Evolutionary conservation across 2,329 filamentous ascomycete species (phyloP).

Genomic region (Penicillium sp.): DNA sequence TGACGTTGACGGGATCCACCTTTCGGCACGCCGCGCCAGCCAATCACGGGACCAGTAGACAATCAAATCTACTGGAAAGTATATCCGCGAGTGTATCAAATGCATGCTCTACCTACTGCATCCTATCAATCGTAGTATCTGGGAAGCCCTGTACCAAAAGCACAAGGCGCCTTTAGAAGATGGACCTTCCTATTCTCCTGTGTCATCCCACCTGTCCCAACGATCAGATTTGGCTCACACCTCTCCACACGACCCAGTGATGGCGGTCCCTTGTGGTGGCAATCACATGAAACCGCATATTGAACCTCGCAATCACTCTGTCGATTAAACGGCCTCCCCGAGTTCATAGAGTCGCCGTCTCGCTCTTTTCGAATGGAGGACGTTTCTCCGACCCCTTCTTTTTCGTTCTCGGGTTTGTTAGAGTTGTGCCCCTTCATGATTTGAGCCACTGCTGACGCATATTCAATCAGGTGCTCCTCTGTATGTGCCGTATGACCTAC

Average conservation of each 20-base stretch:
- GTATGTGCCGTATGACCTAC: background rate
- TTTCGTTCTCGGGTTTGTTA: background rate
- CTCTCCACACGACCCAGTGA: background rate
- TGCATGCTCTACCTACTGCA: background rate
- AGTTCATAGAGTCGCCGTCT: background rate
- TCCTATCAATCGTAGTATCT: background rate
- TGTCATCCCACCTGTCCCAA: background rate
- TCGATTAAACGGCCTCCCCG: background rate
- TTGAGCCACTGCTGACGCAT: background rate
- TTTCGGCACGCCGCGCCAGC: conserved; percentile 26
- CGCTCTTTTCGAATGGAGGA: background rate
- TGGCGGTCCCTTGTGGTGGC: background rate
- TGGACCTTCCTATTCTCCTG: background rate
- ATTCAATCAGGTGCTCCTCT: background rate
- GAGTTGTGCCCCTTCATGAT: background rate
- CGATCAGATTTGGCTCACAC: background rate
- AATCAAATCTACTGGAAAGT: background rate
- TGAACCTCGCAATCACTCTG: background rate
- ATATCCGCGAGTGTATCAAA: too few relatives aligned
- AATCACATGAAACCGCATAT: background rate
- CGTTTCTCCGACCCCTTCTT: background rate
- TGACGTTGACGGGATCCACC: background rate
- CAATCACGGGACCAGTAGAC: conserved; percentile 19
- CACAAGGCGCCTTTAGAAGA: background rate
- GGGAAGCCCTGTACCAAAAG: background rate